Conservation (phyloP, 768 basidiomycete species). For the Psilocybe azurescens region DNA sequence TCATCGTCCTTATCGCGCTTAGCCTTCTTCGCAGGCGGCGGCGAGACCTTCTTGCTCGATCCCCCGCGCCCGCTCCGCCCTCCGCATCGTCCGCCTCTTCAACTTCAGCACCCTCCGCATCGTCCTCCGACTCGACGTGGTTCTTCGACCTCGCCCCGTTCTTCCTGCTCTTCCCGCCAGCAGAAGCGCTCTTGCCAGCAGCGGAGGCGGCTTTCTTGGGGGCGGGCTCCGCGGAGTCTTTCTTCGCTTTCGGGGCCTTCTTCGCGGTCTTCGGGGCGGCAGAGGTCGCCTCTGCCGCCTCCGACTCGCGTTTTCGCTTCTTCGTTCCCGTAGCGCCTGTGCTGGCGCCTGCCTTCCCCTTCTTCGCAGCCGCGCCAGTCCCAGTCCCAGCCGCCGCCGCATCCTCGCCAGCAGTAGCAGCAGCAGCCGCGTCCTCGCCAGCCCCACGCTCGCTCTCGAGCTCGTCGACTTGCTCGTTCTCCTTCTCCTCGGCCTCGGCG, state of each 20-base stretch:
- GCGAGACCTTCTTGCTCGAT: slow-evolving; percentile 56
- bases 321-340: slow-evolving; percentile 21
- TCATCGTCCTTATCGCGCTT: slow-evolving; percentile 66
- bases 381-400: slow-evolving; percentile 31
- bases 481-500: slow-evolving; percentile 17
- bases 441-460: slow-evolving; percentile 56
- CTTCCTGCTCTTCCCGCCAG: slow-evolving; percentile 35
- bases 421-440: slow-evolving; percentile 44
- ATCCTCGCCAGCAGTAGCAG: neutral
- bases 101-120: slow-evolving; percentile 52
- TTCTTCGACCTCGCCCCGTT: slow-evolving; percentile 53
- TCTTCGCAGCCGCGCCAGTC: slow-evolving; percentile 12
- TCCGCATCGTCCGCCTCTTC: slow-evolving; percentile 60
- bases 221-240: slow-evolving; percentile 44
- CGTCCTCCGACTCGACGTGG: slow-evolving; percentile 72
- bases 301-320: slow-evolving; percentile 69
- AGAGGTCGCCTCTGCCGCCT: slow-evolving; percentile 40
- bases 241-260: slow-evolving; percentile 42
- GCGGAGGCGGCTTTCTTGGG: slow-evolving; percentile 18
- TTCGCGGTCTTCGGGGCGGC: slow-evolving; percentile 27
- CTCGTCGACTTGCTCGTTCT: slow-evolving; percentile 70
- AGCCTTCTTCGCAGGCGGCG: slow-evolving; percentile 69
- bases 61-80: slow-evolving; percentile 54
- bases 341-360: slow-evolving; percentile 25
- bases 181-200: slow-evolving; percentile 32